Conservation (phyloP, 768 basidiomycete genomes). For the Suillus fuscotomentosus region DNA sequence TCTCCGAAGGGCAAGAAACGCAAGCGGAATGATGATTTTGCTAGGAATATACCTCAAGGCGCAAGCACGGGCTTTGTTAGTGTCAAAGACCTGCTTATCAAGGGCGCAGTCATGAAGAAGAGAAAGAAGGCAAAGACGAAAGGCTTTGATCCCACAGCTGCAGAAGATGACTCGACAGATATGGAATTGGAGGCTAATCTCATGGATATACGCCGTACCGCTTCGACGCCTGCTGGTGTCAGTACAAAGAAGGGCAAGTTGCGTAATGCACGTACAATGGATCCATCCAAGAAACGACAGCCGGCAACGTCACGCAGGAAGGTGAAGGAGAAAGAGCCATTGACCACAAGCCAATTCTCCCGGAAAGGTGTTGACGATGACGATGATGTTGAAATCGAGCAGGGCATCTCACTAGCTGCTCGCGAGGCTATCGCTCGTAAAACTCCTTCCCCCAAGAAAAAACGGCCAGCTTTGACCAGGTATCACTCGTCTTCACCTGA, state of each 20-base stretch:
- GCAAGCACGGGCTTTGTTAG: slow-evolving; percentile 71
- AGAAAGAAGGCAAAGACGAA: slow-evolving; percentile 39
- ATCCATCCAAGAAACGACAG: slow-evolving; percentile 22
- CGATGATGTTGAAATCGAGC: slow-evolving; percentile 56
- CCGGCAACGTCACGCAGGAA: slow-evolving; percentile 15
- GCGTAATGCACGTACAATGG: slow-evolving; percentile 46
- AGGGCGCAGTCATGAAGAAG: slow-evolving; percentile 43
- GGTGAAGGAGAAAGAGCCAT: slow-evolving; percentile 22
- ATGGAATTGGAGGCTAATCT: slow-evolving; percentile 62
- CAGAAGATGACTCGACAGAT: slow-evolving; percentile 68
- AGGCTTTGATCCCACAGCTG: slow-evolving; percentile 48
- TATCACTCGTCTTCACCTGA: slow-evolving; percentile 16
- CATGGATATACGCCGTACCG: slow-evolving; percentile 46
- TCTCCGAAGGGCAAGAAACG: slow-evolving; percentile 50
- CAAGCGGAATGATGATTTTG: slow-evolving; percentile 66
- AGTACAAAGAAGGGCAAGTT: slow-evolving; percentile 38
- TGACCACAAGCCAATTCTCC: slow-evolving; percentile 41
- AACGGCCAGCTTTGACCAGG: slow-evolving; percentile 9
- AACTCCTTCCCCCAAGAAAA: slow-evolving; percentile 7
- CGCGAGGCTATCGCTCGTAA: slow-evolving; percentile 5
- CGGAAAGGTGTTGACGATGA: slow-evolving; percentile 49
- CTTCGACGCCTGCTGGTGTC: slow-evolving; percentile 34
- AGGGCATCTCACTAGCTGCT: slow-evolving; percentile 28
- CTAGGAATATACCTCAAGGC: slow-evolving; percentile 71
- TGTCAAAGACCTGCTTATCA: slow-evolving; percentile 61